Percentiles rank a stretch among this genome's conserved stretches.
phyloP scores from a whole-genome alignment of 441 rosid species.

The Populus hybrid region DNA sequence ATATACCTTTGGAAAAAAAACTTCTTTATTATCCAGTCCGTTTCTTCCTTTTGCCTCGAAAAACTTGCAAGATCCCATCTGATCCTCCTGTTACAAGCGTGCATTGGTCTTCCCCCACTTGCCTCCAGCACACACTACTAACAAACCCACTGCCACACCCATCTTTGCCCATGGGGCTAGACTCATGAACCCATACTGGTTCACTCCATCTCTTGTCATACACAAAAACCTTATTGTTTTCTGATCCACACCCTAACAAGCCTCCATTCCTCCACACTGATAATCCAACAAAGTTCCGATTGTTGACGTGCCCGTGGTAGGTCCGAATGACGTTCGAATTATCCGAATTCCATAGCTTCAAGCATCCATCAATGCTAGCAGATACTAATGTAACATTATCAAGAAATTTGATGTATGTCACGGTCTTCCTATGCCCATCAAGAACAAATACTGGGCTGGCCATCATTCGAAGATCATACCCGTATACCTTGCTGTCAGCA shows the following conservation, averaged over 20 bases:
- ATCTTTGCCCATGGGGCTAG: constrained; percentile 27
- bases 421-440: constrained; percentile 66
- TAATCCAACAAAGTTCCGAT: constrained; percentile 70
- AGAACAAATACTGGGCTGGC: constrained; percentile 41
- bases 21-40: background rate
- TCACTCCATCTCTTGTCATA: constrained; percentile 78
- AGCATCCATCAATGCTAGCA: constrained; percentile 65
- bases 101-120: constrained; percentile 51
- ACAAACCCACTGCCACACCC: constrained; percentile 39
- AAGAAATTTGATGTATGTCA: constrained; percentile 60
- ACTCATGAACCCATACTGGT: constrained; percentile 66
- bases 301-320: constrained; percentile 65
- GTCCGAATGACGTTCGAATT: constrained; percentile 40
- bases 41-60: constrained; percentile 41
- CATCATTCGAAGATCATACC: constrained; percentile 57
- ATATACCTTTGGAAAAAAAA: background rate
- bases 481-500: constrained; percentile 65
- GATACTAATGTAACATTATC: constrained; percentile 43
- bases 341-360: constrained; percentile 55
- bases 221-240: constrained; percentile 62
- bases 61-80: constrained; percentile 60
- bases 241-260: constrained; percentile 77
- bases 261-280: constrained; percentile 79
- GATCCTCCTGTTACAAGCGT: constrained; percentile 82
- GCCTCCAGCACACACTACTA: constrained; percentile 83